Evolutionary conservation across 2,329 filamentous ascomycete genomes (phyloP), one percentile per base, ranked within the genome.

Genomic region (Colletotrichum gigasporum): DNA sequence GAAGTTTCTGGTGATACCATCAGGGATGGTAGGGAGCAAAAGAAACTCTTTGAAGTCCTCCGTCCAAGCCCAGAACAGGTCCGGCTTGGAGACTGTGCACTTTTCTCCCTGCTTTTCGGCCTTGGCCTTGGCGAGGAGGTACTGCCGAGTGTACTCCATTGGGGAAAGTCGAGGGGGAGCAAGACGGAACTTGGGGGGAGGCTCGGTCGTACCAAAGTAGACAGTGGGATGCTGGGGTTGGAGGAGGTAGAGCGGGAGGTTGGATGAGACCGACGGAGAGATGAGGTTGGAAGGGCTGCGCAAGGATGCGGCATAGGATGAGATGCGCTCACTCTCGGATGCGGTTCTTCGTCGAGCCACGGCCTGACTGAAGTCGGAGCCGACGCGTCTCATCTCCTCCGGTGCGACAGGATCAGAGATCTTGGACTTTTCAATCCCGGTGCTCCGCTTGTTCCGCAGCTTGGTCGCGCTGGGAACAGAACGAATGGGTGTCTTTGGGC

Each of bases 141-240:
- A 78, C 5, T 73, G 67, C 7, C 79, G 73, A 8, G 71, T 60
- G 48, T 80, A 80, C 42, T 81, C 79, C 76, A 80, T 79, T 1
- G 77, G 76, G 1, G 78, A 79, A 4, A 81, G 50, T 0, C 77
- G 73, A 0, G 62, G 62, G 4, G 47, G 50, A 5, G 62, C 62
- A 20, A 55, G 56, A 24, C 62, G 48, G n/a, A 65, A 65, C 18
- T 50, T 48, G 2, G 62, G 62, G 7, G 62, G 56, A 16, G 56
- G 41, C 18, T 65, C 48, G 16, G 61, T 65, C 10, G 18, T 61
- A 11, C 62, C 62, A 18, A 24, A 37, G 30, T 61, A 65, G 16
- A 65, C 35, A 28, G 56, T 54, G 9, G 62, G 62, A 5, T 65
- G 62, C 12, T 61, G 48, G 1, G 62, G 62, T 16, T 65, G 62